Conservation (phyloP, 352 stramenopile genomes). For the Globisporangium polare region DNA sequence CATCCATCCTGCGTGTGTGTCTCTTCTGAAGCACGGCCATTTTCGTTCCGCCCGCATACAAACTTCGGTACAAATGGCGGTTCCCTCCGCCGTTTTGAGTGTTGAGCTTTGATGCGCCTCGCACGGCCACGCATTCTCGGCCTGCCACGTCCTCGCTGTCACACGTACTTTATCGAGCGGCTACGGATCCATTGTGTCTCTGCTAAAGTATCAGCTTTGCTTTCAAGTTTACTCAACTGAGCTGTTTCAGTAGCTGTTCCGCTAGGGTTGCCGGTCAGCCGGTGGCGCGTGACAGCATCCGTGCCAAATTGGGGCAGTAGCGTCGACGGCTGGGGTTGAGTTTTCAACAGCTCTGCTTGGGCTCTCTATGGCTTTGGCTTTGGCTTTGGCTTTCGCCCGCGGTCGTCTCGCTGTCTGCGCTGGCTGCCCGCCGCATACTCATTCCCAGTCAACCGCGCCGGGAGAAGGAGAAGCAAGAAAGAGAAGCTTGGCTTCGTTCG, state of each 20-base stretch:
- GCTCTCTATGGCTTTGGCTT: neutral
- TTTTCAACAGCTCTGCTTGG: conserved; percentile 15
- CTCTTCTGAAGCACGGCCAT: neutral
- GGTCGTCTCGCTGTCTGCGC: neutral
- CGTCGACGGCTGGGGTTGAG: conserved; percentile 15
- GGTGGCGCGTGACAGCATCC: neutral
- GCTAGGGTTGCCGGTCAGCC: neutral
- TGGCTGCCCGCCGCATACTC: conserved; percentile 4
- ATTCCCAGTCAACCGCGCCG: conserved; percentile 8
- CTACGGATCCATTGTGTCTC: neutral
- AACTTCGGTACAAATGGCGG: too few relatives aligned
- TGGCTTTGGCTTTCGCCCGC: neutral
- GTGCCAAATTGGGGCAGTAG: conserved; percentile 4
- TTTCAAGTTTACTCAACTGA: neutral
- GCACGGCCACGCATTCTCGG: conserved; percentile 5
- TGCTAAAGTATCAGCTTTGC: conserved; percentile 1
- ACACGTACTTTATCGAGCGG: conserved; percentile 11
- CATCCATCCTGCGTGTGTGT: conserved; percentile 7
- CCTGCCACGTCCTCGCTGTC: conserved; percentile 20
- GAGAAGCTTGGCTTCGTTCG: neutral
- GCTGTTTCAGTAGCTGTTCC: neutral
- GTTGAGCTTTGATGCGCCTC: neutral
- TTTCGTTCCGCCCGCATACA: conserved; percentile 4
- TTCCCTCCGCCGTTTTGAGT: too few relatives aligned
- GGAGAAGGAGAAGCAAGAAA: neutral